Percentiles rank a stretch among this genome's conserved stretches.
These are phyloP conservation scores for Ophiostoma ulmi DNA, from an alignment of 2,329 filamentous ascomycete genomes.

Conservation along the genomic window DNA sequence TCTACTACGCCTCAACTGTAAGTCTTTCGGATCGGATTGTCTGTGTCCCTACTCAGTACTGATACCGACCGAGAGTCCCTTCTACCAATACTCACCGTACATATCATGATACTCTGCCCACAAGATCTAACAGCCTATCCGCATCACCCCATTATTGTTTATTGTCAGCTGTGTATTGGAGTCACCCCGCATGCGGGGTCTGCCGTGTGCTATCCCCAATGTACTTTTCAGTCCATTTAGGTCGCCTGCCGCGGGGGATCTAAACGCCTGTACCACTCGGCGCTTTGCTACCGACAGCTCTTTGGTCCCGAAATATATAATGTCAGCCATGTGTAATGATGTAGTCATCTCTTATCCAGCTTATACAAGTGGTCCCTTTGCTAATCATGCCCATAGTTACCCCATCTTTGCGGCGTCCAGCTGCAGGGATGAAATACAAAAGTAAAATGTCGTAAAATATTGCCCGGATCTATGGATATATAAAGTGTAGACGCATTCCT, in stretches of 20 bases:
- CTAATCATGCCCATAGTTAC: not conserved
- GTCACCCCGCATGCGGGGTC: constrained; percentile 3
- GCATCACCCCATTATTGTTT: not conserved
- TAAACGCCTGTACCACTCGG: constrained; percentile 15
- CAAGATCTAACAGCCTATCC: not conserved
- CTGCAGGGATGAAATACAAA: not conserved
- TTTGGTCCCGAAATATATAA: not conserved
- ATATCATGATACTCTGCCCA: not conserved
- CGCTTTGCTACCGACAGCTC: constrained; percentile 15
- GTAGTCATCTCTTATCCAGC: constrained; percentile 22
- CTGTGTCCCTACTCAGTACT: not conserved
- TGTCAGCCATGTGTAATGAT: constrained; percentile 19
- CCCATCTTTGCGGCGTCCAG: not conserved
- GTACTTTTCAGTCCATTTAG: not conserved
- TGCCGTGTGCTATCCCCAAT: not conserved
- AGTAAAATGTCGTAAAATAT: not conserved
- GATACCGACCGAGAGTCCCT: not conserved
- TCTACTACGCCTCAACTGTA: not conserved
- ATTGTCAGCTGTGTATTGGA: not conserved
- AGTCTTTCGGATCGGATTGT: not conserved
- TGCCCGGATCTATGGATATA: not conserved
- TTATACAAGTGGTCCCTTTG: constrained; percentile 12
- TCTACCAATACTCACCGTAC: not conserved
- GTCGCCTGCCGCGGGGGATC: constrained; percentile 9
- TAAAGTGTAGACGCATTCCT: not conserved